Percentiles rank a stretch among this genome's conserved stretches.
Evolutionary conservation across 2,329 filamentous ascomycete genomes (phyloP).

Genomic region (Fusarium lateritium): DNA sequence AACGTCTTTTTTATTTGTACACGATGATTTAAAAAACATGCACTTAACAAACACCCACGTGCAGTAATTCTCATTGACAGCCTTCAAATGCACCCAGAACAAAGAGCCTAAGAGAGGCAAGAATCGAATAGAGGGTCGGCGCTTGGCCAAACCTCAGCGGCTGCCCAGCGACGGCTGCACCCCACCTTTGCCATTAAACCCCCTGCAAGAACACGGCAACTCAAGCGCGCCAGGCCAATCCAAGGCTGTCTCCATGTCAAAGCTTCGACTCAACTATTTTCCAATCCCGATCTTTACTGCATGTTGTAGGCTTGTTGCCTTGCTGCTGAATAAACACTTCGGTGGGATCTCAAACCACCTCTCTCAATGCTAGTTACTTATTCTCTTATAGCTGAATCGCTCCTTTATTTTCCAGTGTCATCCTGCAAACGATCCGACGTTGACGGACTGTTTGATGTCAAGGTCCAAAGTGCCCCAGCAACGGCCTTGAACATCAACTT

Average conservation of each 20-base stretch:
- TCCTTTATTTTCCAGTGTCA: slow-evolving; percentile 4
- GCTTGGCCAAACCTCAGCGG: slow-evolving; percentile 13
- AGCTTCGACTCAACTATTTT: slow-evolving; percentile 37
- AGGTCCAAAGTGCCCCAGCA: slow-evolving; percentile 38
- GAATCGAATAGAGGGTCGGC: not conserved
- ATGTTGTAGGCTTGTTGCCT: slow-evolving; percentile 36
- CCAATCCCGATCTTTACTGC: slow-evolving; percentile 25
- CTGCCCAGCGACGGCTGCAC: slow-evolving; percentile 28
- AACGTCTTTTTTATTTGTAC: not conserved
- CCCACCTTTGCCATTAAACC: slow-evolving; percentile 46
- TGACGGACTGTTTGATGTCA: slow-evolving; percentile 18
- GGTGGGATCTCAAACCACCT: not conserved
- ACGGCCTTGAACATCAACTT: slow-evolving; percentile 27
- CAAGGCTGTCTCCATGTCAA: slow-evolving; percentile 22
- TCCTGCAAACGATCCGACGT: slow-evolving; percentile 10
- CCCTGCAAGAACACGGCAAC: slow-evolving; percentile 48
- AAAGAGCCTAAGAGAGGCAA: not conserved
- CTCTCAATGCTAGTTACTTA: not conserved
- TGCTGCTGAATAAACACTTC: slow-evolving; percentile 15
- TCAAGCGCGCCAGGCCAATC: slow-evolving; percentile 34
- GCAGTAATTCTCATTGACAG: not conserved
- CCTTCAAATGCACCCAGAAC: not conserved
- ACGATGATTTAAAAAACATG: not conserved
- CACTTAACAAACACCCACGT: not conserved
- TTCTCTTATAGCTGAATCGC: slow-evolving; percentile 1